A percentile compares a stretch with the other conserved stretches of the same genome.
These are phyloP conservation scores for Penicillium turbatum DNA, from an alignment of 495 filamentous ascomycete species.

Conservation along the genomic window DNA sequence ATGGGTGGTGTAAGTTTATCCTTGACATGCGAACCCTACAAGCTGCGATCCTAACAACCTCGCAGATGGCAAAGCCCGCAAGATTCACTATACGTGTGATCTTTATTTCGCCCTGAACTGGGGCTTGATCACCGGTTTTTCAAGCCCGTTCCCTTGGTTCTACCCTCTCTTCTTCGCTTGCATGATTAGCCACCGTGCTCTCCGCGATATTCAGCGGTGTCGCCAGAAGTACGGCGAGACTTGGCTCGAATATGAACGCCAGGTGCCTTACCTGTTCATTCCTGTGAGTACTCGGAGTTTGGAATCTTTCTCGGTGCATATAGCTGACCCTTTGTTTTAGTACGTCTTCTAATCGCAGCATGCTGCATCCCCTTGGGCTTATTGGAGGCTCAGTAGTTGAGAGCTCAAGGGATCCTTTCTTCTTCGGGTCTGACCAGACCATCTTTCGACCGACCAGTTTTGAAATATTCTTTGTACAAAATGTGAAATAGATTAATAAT, in stretches of 20 bases:
- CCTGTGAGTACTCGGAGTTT: slow-evolving; percentile 60
- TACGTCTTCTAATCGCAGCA: slow-evolving; percentile 33
- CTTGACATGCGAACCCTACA: not conserved
- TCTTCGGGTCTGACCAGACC: not conserved
- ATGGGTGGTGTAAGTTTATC: slow-evolving; percentile 75
- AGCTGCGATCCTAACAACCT: slow-evolving; percentile 3
- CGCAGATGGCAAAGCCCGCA: slow-evolving; percentile 74
- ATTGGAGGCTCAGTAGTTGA: not conserved
- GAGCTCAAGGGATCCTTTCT: not conserved
- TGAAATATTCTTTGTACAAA: slow-evolving; percentile 2
- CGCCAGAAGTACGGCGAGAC: slow-evolving; percentile 84
- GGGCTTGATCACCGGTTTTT: slow-evolving; percentile 63
- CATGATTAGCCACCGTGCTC: slow-evolving; percentile 90
- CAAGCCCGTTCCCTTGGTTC: slow-evolving; percentile 93
- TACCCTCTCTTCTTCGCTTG: slow-evolving; percentile 84
- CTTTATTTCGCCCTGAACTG: slow-evolving; percentile 67
- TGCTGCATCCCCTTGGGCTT: not conserved
- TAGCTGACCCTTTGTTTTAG: slow-evolving; percentile 9
- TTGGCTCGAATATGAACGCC: slow-evolving; percentile 84
- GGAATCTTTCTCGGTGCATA: not conserved
- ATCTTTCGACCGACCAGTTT: not conserved
- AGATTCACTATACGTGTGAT: slow-evolving; percentile 94
- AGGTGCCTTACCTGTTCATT: slow-evolving; percentile 92
- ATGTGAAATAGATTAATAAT: slow-evolving; percentile 8
- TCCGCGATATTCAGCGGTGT: slow-evolving; percentile 81